A percentile compares a stretch with the other conserved stretches of the same genome.
phyloP scores from a whole-genome alignment of 169 alveolate species.

The Eimeria nieschulzi region DNA sequence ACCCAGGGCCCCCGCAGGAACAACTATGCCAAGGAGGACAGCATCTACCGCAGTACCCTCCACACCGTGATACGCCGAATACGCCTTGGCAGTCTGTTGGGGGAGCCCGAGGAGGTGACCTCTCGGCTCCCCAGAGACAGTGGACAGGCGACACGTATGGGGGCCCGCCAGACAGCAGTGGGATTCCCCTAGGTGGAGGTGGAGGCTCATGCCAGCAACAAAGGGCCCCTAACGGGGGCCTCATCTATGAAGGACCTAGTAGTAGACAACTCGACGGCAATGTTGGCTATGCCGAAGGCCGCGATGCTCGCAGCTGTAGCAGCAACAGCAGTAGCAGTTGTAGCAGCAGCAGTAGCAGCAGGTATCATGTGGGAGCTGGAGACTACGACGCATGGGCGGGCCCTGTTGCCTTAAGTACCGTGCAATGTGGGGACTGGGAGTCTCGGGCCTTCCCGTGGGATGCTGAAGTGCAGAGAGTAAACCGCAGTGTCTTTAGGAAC shows the following conservation, averaged over 20 bases:
- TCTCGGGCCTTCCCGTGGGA: conserved; percentile 22
- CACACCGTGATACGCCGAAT: not conserved
- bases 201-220: not conserved
- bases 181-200: not conserved
- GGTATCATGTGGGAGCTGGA: conserved; percentile 5
- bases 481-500: conserved; percentile 53
- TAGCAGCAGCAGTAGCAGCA: conserved; percentile 5
- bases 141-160: not conserved
- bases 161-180: not conserved
- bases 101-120: not conserved
- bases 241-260: not conserved
- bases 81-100: not conserved
- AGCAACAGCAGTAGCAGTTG: conserved; percentile 31
- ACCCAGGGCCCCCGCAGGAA: not conserved
- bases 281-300: not conserved
- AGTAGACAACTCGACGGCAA: not conserved
- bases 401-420: not conserved
- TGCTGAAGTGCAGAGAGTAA: not conserved
- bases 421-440: conserved; percentile 12
- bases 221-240: not conserved
- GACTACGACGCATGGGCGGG: conserved; percentile 66
- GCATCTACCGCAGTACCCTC: not conserved
- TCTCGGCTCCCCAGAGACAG: not conserved
- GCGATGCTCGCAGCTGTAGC: not conserved
- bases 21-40: too few relatives aligned